Conservation (phyloP, 345 rosid genomes). For the Punica granatum region DNA sequence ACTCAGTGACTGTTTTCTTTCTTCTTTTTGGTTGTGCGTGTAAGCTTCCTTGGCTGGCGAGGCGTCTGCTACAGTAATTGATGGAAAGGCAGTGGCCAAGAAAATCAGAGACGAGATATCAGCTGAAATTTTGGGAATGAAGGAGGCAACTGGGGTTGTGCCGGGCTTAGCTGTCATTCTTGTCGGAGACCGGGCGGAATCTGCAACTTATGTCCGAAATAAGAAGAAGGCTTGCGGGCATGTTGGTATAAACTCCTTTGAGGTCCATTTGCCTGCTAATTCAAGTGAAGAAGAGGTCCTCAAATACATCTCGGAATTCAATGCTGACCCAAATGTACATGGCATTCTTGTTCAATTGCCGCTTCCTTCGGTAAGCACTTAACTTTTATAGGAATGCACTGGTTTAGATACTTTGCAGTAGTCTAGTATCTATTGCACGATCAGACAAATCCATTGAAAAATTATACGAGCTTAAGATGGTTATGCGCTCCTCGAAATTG, state of each 20-base stretch:
- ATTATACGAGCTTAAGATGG: not conserved
- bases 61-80: constrained; percentile 52
- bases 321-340: constrained; percentile 63
- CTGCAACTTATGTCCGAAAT: constrained; percentile 77
- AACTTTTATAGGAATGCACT: not conserved
- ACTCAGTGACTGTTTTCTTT: not conserved
- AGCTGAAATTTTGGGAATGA: constrained; percentile 60
- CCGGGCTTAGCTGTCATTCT: constrained; percentile 86
- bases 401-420: not conserved
- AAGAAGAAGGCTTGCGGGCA: constrained; percentile 83
- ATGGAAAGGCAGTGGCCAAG: constrained; percentile 70
- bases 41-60: constrained; percentile 20
- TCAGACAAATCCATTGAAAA: not conserved
- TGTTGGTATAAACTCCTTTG: constrained; percentile 71
- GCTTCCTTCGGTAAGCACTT: constrained; percentile 53
- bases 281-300: constrained; percentile 62
- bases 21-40: not conserved
- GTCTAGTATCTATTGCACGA: not conserved
- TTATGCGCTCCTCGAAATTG: not conserved
- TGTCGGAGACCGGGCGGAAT: constrained; percentile 76
- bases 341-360: constrained; percentile 95
- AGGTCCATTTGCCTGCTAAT: constrained; percentile 49
- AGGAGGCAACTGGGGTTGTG: constrained; percentile 56
- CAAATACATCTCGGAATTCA: constrained; percentile 45
- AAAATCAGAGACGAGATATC: constrained; percentile 62